A percentile compares a stretch with the other conserved stretches of the same genome.
phyloP scores from a whole-genome alignment of 768 basidiomycete species.

The Rhodotorula graminis region DNA sequence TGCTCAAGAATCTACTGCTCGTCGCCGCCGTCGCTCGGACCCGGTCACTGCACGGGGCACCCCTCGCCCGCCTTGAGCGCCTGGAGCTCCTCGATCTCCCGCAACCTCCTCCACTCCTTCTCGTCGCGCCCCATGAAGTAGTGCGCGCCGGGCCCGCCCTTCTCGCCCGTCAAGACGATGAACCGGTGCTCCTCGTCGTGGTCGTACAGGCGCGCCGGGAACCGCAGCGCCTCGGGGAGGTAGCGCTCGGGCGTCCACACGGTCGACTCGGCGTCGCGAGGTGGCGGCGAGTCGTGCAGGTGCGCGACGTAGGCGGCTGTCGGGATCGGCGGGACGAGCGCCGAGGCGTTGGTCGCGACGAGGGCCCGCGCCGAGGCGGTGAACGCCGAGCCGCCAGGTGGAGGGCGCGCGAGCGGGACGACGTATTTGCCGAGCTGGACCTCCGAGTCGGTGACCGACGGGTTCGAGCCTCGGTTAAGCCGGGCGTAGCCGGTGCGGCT shows the following conservation, averaged over 20 bases:
- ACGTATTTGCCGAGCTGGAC: slow-evolving; percentile 82
- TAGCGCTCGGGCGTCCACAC: slow-evolving; percentile 7
- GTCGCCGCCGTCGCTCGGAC: too few species aligned
- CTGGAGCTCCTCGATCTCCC: neutral
- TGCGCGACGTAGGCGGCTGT: slow-evolving; percentile 4
- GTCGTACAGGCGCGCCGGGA: slow-evolving; percentile 1
- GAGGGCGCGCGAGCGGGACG: slow-evolving; percentile 51
- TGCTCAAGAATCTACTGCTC: too few species aligned
- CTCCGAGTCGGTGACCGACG: slow-evolving; percentile 83
- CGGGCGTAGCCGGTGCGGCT: slow-evolving; percentile 59
- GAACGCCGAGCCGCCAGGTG: neutral
- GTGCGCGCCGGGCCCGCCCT: neutral
- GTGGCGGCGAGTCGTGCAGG: neutral
- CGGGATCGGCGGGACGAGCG: neutral
- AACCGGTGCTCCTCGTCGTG: neutral
- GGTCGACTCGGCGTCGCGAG: neutral
- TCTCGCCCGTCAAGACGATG: slow-evolving; percentile 6
- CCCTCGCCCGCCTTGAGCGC: neutral
- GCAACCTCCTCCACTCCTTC: neutral
- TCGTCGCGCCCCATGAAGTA: neutral
- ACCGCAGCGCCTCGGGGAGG: neutral
- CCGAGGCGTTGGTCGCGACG: neutral
- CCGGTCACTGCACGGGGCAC: neutral
- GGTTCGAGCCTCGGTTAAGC: slow-evolving; percentile 57
- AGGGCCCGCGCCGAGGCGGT: neutral